Evolutionary conservation across 805 yeast species (phyloP), one percentile per base, ranked within the genome.

Genomic region (Candida wancherniae): DNA sequence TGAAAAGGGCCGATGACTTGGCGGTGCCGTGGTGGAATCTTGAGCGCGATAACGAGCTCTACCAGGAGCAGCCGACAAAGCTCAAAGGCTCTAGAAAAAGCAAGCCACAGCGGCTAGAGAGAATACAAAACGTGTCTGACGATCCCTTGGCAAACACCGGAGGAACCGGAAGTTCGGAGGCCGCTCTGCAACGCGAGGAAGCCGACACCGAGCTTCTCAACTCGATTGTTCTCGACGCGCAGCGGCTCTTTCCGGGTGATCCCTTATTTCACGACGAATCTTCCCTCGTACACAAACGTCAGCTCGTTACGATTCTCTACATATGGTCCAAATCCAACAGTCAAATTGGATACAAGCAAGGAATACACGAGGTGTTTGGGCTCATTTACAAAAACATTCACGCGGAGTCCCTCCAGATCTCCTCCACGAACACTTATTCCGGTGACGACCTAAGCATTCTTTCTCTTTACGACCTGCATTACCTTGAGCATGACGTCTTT

Each of bases 331-430:
- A 69, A 49, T 61, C 71, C 40, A 63, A 67, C 33, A 64, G 71
- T 2, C 57, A 48, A 6, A 52, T 72, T 18, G 48, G 46, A 14
- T 44, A 38, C 31, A 67, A 64, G 39, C 80, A 74, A 46, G 80
- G 80, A 1, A 47, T 71, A 29, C 80, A 74, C 51, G 80, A 74
- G 45, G 52, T 73, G 4, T 51, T 67, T 31, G 80, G 78, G 1
- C 45, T 73, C 32, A 55, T 74, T 6, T 72, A 58, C 44, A 53
- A 67, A 12, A 60, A 59, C 31, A 40, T 71, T 11, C 43, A 52
- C 36, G 42, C 45, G 6, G 77, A 71, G 37, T 47, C 67, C 3
- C 45, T 55, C 20, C 28, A 28, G 2, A 28, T 48, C 10, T 32
- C 45, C 8, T 19, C 22, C 17, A 26, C 47, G 4, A 40, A 38